These are phyloP conservation scores for Corchorus olitorius DNA, from an alignment of 345 rosid genomes.

Conservation along the genomic window DNA sequence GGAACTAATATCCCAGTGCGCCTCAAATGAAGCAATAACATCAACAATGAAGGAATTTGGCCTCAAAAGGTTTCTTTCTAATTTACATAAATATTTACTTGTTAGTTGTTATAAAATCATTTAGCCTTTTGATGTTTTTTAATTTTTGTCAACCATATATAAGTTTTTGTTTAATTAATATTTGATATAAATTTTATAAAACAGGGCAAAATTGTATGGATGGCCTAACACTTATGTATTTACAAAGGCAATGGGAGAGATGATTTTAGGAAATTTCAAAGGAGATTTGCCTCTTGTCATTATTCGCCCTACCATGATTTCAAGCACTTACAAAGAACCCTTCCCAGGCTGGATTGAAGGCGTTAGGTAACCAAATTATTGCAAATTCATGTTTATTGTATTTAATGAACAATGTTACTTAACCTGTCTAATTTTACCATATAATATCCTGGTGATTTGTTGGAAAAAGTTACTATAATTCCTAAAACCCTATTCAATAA, in stretches of 20 bases:
- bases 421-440: too few relatives aligned
- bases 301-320: constrained; percentile 63
- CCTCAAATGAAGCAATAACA: constrained; percentile 29
- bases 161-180: background rate
- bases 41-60: constrained; percentile 55
- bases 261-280: constrained; percentile 53
- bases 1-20: constrained; percentile 28
- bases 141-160: too few relatives aligned
- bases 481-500: too few relatives aligned
- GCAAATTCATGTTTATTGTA: too few relatives aligned
- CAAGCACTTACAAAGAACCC: constrained; percentile 68
- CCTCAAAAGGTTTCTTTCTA: constrained; percentile 13
- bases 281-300: constrained; percentile 56
- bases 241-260: constrained; percentile 86
- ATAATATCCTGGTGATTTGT: too few relatives aligned
- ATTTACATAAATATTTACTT: too few relatives aligned
- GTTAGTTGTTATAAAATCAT: too few relatives aligned
- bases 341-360: constrained; percentile 86
- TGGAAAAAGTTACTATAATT: too few relatives aligned
- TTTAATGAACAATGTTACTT: too few relatives aligned
- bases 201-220: constrained; percentile 63
- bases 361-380: constrained; percentile 39
- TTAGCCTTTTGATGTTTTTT: too few relatives aligned
- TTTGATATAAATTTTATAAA: too few relatives aligned
- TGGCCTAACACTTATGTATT: constrained; percentile 81